phyloP scores from a whole-genome alignment of 2,329 filamentous ascomycete species.

The Diaporthe longicolla region DNA sequence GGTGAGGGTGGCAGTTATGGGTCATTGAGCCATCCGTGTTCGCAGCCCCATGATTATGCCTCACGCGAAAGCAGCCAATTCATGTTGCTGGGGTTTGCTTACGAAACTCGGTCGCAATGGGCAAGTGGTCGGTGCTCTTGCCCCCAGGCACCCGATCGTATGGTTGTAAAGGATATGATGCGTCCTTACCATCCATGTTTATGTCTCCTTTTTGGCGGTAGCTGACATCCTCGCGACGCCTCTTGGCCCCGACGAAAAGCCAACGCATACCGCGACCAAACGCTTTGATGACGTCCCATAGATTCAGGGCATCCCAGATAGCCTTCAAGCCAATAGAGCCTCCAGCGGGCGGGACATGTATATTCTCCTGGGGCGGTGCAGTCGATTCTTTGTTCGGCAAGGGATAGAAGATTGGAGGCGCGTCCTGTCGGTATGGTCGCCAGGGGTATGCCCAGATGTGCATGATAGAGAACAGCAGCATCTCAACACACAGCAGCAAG shows the following conservation, averaged over 20 bases:
- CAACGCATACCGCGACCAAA: slow-evolving; percentile 83
- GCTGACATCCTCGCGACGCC: slow-evolving; percentile 67
- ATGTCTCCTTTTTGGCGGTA: slow-evolving; percentile 58
- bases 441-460: slow-evolving; percentile 89
- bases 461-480: slow-evolving; percentile 83
- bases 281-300: slow-evolving; percentile 87
- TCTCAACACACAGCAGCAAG: slow-evolving; percentile 84
- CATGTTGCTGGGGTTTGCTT: slow-evolving; percentile 39
- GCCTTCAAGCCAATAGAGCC: slow-evolving; percentile 76
- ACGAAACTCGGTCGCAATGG: slow-evolving; percentile 57
- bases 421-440: slow-evolving; percentile 72
- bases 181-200: slow-evolving; percentile 50
- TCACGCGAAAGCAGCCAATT: slow-evolving; percentile 37
- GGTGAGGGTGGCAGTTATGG: neutral
- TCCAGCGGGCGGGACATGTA: slow-evolving; percentile 68
- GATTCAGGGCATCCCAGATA: slow-evolving; percentile 79
- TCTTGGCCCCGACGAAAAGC: slow-evolving; percentile 81
- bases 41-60: slow-evolving; percentile 37
- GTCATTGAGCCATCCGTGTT: slow-evolving; percentile 17
- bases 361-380: slow-evolving; percentile 59
- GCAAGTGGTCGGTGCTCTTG: slow-evolving; percentile 57
- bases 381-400: slow-evolving; percentile 58
- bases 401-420: slow-evolving; percentile 63
- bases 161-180: slow-evolving; percentile 46
- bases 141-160: slow-evolving; percentile 46